Evolutionary conservation across 2,329 filamentous ascomycete genomes (phyloP).

Genomic region (Exophiala bonariae): DNA sequence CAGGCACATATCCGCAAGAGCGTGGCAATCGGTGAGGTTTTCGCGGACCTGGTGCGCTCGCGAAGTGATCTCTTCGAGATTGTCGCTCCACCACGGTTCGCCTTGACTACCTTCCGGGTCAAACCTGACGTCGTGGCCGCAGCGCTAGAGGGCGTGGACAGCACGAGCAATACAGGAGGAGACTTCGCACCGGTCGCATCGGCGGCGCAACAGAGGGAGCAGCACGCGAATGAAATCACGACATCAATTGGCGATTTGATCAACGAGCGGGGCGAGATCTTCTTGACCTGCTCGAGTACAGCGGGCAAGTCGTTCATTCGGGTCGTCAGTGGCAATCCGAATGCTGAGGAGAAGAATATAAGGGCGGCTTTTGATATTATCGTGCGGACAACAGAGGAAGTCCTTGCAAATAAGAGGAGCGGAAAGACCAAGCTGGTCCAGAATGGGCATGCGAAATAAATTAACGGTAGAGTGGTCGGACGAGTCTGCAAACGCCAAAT

Average conservation of each 20-base stretch:
- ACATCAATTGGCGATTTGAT: slow-evolving; percentile 74
- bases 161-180: slow-evolving; percentile 32
- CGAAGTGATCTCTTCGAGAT: slow-evolving; percentile 70
- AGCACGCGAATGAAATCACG: slow-evolving; percentile 66
- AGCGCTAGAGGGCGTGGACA: not conserved
- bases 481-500: too few species aligned
- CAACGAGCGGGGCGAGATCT: slow-evolving; percentile 74
- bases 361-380: slow-evolving; percentile 72
- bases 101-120: slow-evolving; percentile 73
- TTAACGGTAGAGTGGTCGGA: too few species aligned
- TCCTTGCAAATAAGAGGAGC: slow-evolving; percentile 32
- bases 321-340: slow-evolving; percentile 71
- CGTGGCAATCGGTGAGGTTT: slow-evolving; percentile 68
- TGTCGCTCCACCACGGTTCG: slow-evolving; percentile 72
- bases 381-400: slow-evolving; percentile 62
- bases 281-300: slow-evolving; percentile 75
- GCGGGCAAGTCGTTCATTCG: slow-evolving; percentile 75
- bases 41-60: slow-evolving; percentile 62
- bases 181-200: slow-evolving; percentile 29
- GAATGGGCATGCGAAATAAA: slow-evolving; percentile 10
- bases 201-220: slow-evolving; percentile 42
- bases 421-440: slow-evolving; percentile 2
- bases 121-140: slow-evolving; percentile 41
- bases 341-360: slow-evolving; percentile 71
- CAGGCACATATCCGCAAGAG: slow-evolving; percentile 70